Percentiles rank a stretch among this genome's conserved stretches.
Evolutionary conservation across 495 filamentous ascomycete genomes (phyloP).

Genomic region (Trichodelitschia bisporula): DNA sequence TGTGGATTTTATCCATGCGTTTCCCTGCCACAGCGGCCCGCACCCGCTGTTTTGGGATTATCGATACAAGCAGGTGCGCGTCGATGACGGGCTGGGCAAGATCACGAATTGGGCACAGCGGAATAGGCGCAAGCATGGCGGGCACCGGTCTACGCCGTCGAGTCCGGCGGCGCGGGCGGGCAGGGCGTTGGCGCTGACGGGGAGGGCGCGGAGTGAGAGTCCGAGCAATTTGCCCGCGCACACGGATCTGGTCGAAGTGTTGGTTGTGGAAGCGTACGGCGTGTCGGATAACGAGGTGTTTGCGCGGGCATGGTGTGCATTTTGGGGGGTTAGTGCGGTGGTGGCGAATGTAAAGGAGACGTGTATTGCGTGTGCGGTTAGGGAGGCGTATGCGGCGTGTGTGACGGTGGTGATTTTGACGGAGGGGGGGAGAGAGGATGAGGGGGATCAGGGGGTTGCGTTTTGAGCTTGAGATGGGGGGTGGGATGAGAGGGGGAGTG

Average conservation of each 20-base stretch:
- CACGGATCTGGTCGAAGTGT: slow-evolving; percentile 28
- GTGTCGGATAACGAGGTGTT: slow-evolving; percentile 49
- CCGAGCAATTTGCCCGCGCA: slow-evolving; percentile 4
- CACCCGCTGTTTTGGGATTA: slow-evolving; percentile 48
- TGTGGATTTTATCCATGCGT: slow-evolving; percentile 38
- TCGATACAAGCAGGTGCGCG: slow-evolving; percentile 24
- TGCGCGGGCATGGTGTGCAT: slow-evolving; percentile 45
- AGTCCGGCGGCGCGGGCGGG: neutral
- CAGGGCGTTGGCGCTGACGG: slow-evolving; percentile 1
- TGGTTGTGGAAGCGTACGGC: slow-evolving; percentile 46
- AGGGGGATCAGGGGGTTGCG: slow-evolving; percentile 3
- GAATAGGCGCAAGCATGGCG: slow-evolving; percentile 3
- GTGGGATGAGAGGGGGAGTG: too few relatives aligned
- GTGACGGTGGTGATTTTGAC: slow-evolving; percentile 45
- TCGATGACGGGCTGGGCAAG: slow-evolving; percentile 29
- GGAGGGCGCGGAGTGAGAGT: neutral
- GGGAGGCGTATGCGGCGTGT: slow-evolving; percentile 45
- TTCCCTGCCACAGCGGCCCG: slow-evolving; percentile 41
- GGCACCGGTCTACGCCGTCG: neutral
- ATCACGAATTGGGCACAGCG: slow-evolving; percentile 32
- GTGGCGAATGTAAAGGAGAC: slow-evolving; percentile 39
- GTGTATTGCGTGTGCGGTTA: slow-evolving; percentile 47
- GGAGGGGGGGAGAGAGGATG: slow-evolving; percentile 17
- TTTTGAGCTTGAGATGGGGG: neutral
- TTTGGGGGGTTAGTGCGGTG: slow-evolving; percentile 40